Percentiles rank a stretch among this genome's conserved stretches.
Conservation (phyloP, 768 basidiomycete species). For the Leccinum longicurvipes region DNA sequence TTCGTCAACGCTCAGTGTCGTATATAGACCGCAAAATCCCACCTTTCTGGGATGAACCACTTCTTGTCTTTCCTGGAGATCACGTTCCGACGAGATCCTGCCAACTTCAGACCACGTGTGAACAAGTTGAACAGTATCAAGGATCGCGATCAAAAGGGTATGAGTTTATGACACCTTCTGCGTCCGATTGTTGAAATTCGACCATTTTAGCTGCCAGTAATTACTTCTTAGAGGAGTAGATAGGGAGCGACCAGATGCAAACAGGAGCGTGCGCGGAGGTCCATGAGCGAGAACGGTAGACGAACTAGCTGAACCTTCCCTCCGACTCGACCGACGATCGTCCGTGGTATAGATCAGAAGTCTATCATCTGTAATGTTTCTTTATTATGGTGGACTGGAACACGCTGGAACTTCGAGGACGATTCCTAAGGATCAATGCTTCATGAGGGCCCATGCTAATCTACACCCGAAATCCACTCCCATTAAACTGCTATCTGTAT, state of each 20-base stretch:
- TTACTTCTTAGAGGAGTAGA: slow-evolving; percentile 87
- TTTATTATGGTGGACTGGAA: too few species aligned
- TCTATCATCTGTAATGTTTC: slow-evolving; percentile 2
- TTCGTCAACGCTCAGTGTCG: neutral
- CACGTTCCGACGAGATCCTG: slow-evolving; percentile 97
- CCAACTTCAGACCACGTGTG: slow-evolving; percentile 86
- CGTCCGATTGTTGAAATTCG: slow-evolving; percentile 5
- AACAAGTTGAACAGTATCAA: slow-evolving; percentile 85
- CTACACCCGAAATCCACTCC: too few species aligned
- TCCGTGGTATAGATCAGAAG: slow-evolving; percentile 7
- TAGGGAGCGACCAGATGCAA: neutral
- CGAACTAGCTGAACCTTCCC: slow-evolving; percentile 9
- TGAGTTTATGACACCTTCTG: slow-evolving; percentile 17
- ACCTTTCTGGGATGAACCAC: slow-evolving; percentile 96
- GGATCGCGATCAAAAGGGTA: slow-evolving; percentile 85
- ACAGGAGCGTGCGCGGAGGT: too few species aligned
- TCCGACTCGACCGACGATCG: slow-evolving; percentile 9
- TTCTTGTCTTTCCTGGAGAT: slow-evolving; percentile 95
- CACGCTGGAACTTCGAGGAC: too few species aligned
- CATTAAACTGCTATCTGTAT: too few species aligned
- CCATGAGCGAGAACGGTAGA: slow-evolving; percentile 6
- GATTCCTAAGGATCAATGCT: too few species aligned
- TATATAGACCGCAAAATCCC: slow-evolving; percentile 79
- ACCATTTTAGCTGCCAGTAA: slow-evolving; percentile 62
- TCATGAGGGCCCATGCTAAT: too few species aligned